Evolutionary conservation across 768 basidiomycete genomes (phyloP).

Genomic region (Imleria badia): DNA sequence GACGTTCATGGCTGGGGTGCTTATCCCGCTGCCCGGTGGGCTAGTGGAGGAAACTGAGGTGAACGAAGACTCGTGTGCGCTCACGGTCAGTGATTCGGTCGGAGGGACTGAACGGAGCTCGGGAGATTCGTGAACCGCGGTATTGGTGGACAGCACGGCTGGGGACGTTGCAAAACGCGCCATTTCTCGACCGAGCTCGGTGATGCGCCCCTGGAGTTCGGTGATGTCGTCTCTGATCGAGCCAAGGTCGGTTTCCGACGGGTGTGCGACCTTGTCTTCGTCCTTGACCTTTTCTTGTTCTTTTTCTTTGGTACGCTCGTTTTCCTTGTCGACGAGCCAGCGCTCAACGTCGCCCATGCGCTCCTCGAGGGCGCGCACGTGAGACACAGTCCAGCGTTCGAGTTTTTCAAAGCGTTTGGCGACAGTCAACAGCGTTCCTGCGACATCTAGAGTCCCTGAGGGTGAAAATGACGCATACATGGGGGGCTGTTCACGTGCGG

Average conservation of each 20-base stretch:
- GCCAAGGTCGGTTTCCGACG: conserved; percentile 39
- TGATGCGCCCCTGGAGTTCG: conserved; percentile 74
- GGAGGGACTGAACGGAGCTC: conserved; percentile 46
- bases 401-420: conserved; percentile 82
- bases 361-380: conserved; percentile 86
- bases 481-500: conserved; percentile 55
- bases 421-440: conserved; percentile 70
- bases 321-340: conserved; percentile 86
- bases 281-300: conserved; percentile 30
- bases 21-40: conserved; percentile 11
- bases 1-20: conserved; percentile 11
- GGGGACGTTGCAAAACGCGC: conserved; percentile 65
- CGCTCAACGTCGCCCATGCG: conserved; percentile 90
- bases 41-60: conserved; percentile 15
- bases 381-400: conserved; percentile 87
- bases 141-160: conserved; percentile 43
- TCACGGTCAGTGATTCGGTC: conserved; percentile 46
- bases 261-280: conserved; percentile 8
- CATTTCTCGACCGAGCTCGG: conserved; percentile 77
- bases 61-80: conserved; percentile 27
- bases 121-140: conserved; percentile 44
- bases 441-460: conserved; percentile 72
- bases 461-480: conserved; percentile 73
- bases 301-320: conserved; percentile 46
- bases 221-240: conserved; percentile 66